phyloP scores from a whole-genome alignment of 1,139 yeast species.

The Debaryomycetaceae sp. region DNA sequence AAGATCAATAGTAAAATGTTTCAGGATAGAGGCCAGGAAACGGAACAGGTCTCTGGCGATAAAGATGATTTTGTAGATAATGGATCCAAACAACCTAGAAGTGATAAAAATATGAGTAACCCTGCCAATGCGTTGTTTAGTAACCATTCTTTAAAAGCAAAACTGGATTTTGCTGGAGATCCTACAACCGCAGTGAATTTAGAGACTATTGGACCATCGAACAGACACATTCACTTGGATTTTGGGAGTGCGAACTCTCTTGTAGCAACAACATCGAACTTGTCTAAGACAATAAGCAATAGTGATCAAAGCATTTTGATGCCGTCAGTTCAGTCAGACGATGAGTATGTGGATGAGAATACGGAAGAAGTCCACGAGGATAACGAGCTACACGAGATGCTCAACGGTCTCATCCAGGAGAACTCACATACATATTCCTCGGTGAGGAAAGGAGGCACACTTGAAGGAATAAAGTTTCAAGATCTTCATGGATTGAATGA shows the following conservation, averaged over 20 bases:
- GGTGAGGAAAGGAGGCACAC: not conserved
- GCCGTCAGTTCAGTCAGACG: conserved; percentile 7
- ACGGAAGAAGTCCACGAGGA: conserved; percentile 15
- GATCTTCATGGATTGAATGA: conserved; percentile 8
- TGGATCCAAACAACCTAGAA: not conserved
- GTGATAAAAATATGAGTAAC: not conserved
- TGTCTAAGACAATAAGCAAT: not conserved
- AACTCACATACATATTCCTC: not conserved
- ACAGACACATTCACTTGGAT: not conserved
- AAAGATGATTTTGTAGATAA: not conserved
- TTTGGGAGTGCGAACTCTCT: not conserved
- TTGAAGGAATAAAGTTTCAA: not conserved
- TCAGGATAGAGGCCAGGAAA: too few species aligned
- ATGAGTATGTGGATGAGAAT: conserved; percentile 8
- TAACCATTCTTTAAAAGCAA: not conserved
- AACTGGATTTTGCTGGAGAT: conserved; percentile 6
- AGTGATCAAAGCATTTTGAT: conserved; percentile 5
- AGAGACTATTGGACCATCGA: conserved; percentile 12
- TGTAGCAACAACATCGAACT: not conserved
- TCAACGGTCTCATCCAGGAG: conserved; percentile 20
- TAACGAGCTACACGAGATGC: conserved; percentile 26
- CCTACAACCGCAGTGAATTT: conserved; percentile 21
- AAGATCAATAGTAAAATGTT: too few species aligned
- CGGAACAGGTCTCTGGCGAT: too few species aligned
- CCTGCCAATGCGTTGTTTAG: not conserved